Percentiles rank a stretch among this genome's conserved stretches.
phyloP scores from a whole-genome alignment of 164 flowering plant species.

The Echeveria elegans region DNA sequence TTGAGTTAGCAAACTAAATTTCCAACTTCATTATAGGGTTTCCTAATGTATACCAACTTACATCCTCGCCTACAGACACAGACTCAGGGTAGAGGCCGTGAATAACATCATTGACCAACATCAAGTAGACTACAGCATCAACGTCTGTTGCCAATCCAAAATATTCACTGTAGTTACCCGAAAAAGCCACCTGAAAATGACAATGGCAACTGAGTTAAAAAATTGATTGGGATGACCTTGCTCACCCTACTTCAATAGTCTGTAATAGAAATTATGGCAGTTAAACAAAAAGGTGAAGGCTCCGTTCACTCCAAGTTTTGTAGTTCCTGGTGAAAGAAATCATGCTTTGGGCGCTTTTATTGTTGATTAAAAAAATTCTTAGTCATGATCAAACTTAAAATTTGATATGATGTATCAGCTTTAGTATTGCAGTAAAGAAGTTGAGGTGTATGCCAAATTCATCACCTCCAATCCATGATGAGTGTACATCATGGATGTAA shows the following conservation, averaged over 20 bases:
- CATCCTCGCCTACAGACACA: slow-evolving; percentile 90
- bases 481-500: slow-evolving; percentile 99
- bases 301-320: too few species aligned
- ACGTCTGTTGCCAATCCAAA: slow-evolving; percentile 93
- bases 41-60: slow-evolving; percentile 27
- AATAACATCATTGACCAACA: slow-evolving; percentile 93
- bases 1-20: too few species aligned
- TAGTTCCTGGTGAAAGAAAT: too few species aligned
- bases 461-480: slow-evolving; percentile 93
- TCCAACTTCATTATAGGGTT: neutral
- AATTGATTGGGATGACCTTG: neutral
- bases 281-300: too few species aligned
- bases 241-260: neutral
- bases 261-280: too few species aligned
- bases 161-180: slow-evolving; percentile 93
- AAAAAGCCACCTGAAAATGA: slow-evolving; percentile 66
- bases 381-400: too few species aligned
- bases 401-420: too few species aligned
- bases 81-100: slow-evolving; percentile 96
- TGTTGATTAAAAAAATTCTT: too few species aligned
- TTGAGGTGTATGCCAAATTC: neutral
- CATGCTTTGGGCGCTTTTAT: too few species aligned
- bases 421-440: too few species aligned
- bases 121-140: slow-evolving; percentile 87
- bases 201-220: neutral